Evolutionary conservation across 2,329 filamentous ascomycete genomes (phyloP), one percentile per base, ranked within the genome.

Genomic region (Fusarium cyanostomum): DNA sequence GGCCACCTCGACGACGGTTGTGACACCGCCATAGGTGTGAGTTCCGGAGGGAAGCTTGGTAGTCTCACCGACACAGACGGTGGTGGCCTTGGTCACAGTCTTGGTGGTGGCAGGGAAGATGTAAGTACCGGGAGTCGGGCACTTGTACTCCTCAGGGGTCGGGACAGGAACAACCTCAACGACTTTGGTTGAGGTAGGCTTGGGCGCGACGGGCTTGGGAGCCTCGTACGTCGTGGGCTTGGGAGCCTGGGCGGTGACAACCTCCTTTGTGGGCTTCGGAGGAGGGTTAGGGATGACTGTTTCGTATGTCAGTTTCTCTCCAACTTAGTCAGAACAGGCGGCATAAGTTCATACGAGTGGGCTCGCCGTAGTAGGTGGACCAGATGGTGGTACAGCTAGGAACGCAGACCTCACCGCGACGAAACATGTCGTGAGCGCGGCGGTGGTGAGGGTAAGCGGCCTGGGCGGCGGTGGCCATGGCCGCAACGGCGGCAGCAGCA

Each of bases 71-170:
- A 78, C 89, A 76, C 85, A 87, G 62, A 91, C 88, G 34, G 88
- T 91, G 68, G 87, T 90, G 59, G 85, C 84, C 75, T 87, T 81
- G 62, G 82, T 87, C 67, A 93, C 79, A 60, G 86, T 89, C 66
- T 91, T 73, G 62, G 90, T 94, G 68, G 84, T 90, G 58, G 89
- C 89, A 68, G 88, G 87, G 82, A 92, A 87, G 67, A 90, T 92
- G 82, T 92, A 93, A 62, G 84, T 85, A 77, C 90, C 90, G 28
- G 90, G 86, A 41, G 86, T 88, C 51, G 86, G 79, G 82, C 83
- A 89, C 46, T 79, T 78, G 77, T 82, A 78, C 46, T 80, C 74
- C 66, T 82, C 74, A 16, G 83, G 82, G 18, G 84, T 86, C 39
- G 84, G 84, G 42, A 86, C 78, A 24, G 79, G 75, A 46, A 79